Conservation (phyloP, 2,329 filamentous ascomycete species). For the Hypoxylon sp. region DNA sequence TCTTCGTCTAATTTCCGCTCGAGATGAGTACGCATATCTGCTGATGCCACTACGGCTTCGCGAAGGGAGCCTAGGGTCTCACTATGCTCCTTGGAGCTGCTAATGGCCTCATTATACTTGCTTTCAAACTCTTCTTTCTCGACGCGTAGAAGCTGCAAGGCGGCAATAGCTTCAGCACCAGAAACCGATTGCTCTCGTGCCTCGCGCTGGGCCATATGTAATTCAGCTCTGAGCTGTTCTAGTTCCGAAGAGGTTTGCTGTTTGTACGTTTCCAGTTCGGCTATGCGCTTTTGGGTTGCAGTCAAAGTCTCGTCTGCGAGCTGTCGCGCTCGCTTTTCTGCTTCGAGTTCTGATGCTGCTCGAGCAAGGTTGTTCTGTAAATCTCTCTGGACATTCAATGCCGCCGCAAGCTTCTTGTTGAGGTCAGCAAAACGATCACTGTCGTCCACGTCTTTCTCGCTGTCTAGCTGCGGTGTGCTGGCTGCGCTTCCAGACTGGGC, state of each 20-base stretch:
- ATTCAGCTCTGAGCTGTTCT: constrained; percentile 85
- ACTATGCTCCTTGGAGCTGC: constrained; percentile 77
- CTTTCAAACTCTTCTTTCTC: constrained; percentile 84
- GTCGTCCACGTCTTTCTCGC: constrained; percentile 69
- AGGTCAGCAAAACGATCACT: constrained; percentile 79
- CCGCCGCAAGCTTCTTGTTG: constrained; percentile 84
- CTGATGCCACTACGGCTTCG: constrained; percentile 82
- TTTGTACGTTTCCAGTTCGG: constrained; percentile 86
- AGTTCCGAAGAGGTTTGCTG: constrained; percentile 88
- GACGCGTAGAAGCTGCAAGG: constrained; percentile 81
- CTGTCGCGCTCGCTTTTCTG: constrained; percentile 84
- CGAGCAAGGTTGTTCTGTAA: constrained; percentile 83
- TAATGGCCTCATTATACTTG: constrained; percentile 76
- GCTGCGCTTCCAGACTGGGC: constrained; percentile 78
- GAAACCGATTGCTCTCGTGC: constrained; percentile 86
- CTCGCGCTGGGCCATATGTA: constrained; percentile 83
- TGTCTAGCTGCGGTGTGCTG: constrained; percentile 72
- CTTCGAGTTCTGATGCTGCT: constrained; percentile 78
- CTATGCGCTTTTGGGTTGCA: constrained; percentile 85
- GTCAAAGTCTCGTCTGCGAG: constrained; percentile 90
- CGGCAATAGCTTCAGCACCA: constrained; percentile 81
- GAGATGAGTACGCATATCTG: constrained; percentile 80
- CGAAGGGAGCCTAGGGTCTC: constrained; percentile 81
- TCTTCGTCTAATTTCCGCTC: constrained; percentile 90
- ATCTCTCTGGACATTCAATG: constrained; percentile 83